A percentile compares a stretch with the other conserved stretches of the same genome.
Conservation (phyloP, 2,329 filamentous ascomycete genomes). For the Apiospora marii region DNA sequence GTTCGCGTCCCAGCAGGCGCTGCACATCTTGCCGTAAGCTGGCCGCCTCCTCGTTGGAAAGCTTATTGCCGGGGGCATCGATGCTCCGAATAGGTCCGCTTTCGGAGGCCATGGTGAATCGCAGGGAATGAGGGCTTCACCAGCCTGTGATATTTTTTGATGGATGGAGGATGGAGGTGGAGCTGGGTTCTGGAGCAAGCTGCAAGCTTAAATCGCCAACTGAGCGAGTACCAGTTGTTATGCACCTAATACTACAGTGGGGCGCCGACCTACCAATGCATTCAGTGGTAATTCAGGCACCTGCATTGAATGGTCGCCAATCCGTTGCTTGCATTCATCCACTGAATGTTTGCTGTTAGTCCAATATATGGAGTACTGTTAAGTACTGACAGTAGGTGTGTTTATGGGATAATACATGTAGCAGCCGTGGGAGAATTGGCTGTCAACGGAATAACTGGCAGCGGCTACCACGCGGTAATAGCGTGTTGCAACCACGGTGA, state of each 20-base stretch:
- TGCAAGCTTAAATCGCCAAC: not conserved
- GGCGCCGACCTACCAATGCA: not conserved
- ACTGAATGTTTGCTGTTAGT: not conserved
- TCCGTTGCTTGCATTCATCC: not conserved
- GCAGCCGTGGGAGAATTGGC: not conserved
- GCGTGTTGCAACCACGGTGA: not conserved
- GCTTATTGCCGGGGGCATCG: constrained; percentile 70
- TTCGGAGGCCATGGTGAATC: constrained; percentile 7
- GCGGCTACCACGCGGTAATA: not conserved
- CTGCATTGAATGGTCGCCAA: not conserved
- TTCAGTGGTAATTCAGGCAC: not conserved
- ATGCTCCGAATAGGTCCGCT: constrained; percentile 43
- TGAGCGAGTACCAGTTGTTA: not conserved
- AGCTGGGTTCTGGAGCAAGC: not conserved
- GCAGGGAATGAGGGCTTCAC: not conserved
- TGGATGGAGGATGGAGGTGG: not conserved
- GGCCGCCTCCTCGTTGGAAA: constrained; percentile 65
- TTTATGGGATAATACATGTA: not conserved
- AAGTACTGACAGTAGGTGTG: not conserved
- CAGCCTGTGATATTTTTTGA: not conserved
- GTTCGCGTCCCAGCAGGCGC: constrained; percentile 73
- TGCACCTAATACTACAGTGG: not conserved
- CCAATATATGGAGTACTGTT: no score
- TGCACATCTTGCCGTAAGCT: constrained; percentile 78
- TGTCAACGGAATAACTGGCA: not conserved